These are phyloP conservation scores for Straminergon stramineum DNA, from an alignment of 225 moss, liverwort and hornwort species.

Conservation along the genomic window DNA sequence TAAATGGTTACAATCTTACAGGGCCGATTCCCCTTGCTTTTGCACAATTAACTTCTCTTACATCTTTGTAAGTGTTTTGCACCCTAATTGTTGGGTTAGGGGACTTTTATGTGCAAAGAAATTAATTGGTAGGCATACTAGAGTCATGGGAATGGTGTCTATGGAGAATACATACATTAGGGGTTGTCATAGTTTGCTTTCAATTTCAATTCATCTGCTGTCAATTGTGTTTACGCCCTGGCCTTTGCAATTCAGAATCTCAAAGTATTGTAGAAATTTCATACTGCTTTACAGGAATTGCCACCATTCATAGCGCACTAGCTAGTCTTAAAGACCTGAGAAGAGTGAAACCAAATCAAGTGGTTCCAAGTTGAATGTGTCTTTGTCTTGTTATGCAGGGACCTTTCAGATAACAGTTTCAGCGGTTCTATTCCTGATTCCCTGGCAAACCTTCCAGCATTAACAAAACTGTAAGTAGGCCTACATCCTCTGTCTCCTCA, in stretches of 20 bases:
- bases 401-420: neutral
- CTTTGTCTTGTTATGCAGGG: conserved; percentile 1
- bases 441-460: neutral
- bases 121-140: neutral
- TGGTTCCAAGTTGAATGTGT: neutral
- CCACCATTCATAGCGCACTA: neutral
- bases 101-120: neutral
- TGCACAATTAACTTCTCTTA: conserved; percentile 9
- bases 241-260: neutral
- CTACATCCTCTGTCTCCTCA: neutral
- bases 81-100: neutral
- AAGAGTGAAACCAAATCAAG: too few relatives aligned
- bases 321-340: neutral
- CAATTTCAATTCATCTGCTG: neutral
- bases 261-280: neutral
- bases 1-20: conserved; percentile 13
- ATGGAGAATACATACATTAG: neutral
- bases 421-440: conserved; percentile 12
- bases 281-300: neutral
- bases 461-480: conserved; percentile 12
- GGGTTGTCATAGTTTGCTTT: neutral
- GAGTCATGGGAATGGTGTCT: neutral
- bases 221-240: neutral
- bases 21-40: conserved; percentile 11
- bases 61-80: conserved; percentile 11